Base-by-base conservation (phyloP, 768 basidiomycete species). In the Hemileccinum rubropunctum region DNA sequence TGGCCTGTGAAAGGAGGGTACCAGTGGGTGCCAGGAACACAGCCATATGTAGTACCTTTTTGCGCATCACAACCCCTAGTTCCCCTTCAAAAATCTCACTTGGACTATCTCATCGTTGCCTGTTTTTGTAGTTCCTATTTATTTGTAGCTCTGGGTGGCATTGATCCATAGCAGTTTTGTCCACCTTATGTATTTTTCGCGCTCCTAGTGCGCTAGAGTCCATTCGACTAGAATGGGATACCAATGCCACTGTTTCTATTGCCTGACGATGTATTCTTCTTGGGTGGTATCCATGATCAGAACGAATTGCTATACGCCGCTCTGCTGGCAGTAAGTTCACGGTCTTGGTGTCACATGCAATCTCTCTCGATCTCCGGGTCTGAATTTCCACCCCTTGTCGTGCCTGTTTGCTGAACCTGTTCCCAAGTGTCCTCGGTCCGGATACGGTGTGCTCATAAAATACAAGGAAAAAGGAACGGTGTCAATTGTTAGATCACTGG, bases 1-100 rank as follows among this genome's bases (percentile, higher is more conserved):
- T 17, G 71, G 73, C 23, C 60, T 67, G 20, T 65, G 48, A 67
- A 34, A 23, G 23, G 20, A 9, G 28, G 28, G 7, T 30, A 9
- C 28, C 28, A 30, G 21, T 21, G 18, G 28, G n/a, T 28, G 14
- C 23, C 34, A 39, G 34, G 11, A 17, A 32, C 28, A 33, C 32
- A 11, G 38, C 17, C 11, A 13, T 10, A n/a, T 32, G 44, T 28
- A 32, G 18, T 36, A 28, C 18, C 30, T 30, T 27, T 39, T n/a
- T 26, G 41, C 41, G 12, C 27, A 50, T 27, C 47, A 42, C 28
- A 1, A 7, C 26, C 12, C 15, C 18, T 27, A n/a, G 36, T 51
- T 46, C 43, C 41, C n/a, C 6, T 14, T 42, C 39, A 33, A 20
- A 34, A 27, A 14, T 43, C 13, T 34, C n/a, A 11, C n/a, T 18